These are phyloP conservation scores for Flaveria trinervia DNA, from an alignment of 129 eudicot species.

Conservation along the genomic window DNA sequence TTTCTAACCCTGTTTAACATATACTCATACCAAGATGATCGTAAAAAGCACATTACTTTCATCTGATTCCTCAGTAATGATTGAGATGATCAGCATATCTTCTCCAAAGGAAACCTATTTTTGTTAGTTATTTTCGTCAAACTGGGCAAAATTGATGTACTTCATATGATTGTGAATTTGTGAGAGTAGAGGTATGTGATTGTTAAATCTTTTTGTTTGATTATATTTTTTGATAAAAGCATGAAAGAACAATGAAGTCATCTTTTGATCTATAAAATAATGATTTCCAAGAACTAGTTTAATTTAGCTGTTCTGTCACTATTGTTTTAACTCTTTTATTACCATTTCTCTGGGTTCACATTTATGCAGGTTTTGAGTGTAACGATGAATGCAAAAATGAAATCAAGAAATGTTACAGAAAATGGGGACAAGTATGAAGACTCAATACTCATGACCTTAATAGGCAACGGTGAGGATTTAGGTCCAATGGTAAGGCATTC, in stretches of 20 bases:
- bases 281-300: neutral
- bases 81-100: neutral
- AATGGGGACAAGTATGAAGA: constrained; percentile 87
- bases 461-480: constrained; percentile 89
- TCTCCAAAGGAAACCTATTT: neutral
- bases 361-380: constrained; percentile 24
- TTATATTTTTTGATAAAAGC: neutral
- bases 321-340: neutral
- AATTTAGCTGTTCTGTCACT: neutral
- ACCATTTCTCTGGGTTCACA: constrained; percentile 8
- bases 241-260: neutral
- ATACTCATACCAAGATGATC: neutral
- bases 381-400: constrained; percentile 65
- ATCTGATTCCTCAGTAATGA: neutral
- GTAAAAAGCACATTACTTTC: neutral
- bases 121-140: neutral
- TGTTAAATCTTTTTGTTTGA: neutral
- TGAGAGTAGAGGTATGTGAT: neutral
- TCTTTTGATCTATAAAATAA: neutral
- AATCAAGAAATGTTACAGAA: constrained; percentile 56
- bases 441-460: constrained; percentile 75
- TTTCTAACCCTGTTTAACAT: neutral
- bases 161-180: neutral
- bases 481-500: constrained; percentile 86
- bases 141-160: neutral